Percentiles rank a stretch among this genome's conserved stretches.
These are phyloP conservation scores for Fremontodendron californicum DNA, from an alignment of 345 rosid species.

Conservation along the genomic window DNA sequence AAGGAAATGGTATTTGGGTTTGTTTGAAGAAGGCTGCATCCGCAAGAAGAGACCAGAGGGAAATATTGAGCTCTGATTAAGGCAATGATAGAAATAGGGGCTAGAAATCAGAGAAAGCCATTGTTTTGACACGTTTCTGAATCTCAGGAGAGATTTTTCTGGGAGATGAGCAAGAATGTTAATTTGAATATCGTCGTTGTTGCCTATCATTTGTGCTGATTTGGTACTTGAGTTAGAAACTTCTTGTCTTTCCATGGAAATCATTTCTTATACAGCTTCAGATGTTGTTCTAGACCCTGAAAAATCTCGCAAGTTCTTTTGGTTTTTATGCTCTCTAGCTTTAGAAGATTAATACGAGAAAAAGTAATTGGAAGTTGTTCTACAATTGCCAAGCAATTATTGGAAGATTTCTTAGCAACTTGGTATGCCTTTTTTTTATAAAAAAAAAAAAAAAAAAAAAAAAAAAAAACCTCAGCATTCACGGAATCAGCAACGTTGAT, in stretches of 20 bases:
- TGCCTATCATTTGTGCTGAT: slow-evolving; percentile 19
- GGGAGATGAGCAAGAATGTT: slow-evolving; percentile 34
- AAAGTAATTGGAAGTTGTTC: background rate
- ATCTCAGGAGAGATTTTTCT: slow-evolving; percentile 25
- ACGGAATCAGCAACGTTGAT: background rate
- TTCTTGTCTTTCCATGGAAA: background rate
- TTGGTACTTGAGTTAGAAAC: background rate
- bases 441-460: too few species aligned
- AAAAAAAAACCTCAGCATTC: background rate
- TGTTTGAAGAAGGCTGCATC: background rate
- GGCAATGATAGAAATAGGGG: slow-evolving; percentile 17
- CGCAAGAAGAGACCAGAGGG: slow-evolving; percentile 20
- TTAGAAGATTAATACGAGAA: background rate
- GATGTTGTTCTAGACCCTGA: background rate
- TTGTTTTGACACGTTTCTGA: slow-evolving; percentile 31
- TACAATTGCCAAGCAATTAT: background rate
- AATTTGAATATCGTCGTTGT: slow-evolving; percentile 24
- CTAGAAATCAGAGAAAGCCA: slow-evolving; percentile 30
- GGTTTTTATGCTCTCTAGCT: background rate
- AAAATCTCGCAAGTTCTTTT: background rate
- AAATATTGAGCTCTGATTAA: background rate
- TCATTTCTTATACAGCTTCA: background rate
- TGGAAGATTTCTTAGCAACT: background rate
- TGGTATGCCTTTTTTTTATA: background rate
- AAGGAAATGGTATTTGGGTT: slow-evolving; percentile 17